Base-by-base conservation (phyloP, 1,284 basidiomycete genomes). In the Puccinia novopanici region DNA sequence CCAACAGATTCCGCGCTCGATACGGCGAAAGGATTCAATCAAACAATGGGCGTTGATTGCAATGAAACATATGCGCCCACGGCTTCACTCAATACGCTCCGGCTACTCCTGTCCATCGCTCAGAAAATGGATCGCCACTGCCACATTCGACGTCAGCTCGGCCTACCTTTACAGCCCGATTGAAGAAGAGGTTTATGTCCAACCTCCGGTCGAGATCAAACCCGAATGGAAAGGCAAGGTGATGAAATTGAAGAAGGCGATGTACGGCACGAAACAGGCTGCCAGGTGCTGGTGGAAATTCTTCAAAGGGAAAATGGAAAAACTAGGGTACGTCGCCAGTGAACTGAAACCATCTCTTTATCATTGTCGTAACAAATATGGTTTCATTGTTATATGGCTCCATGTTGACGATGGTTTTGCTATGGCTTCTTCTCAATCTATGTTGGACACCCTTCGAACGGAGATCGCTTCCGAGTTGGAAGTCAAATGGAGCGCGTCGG, bases 1-100 rank as follows among this genome's bases (percentile, higher is more conserved):
- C 15, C n/a, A 17, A 50, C 2, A 70, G 2, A 15, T 70, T 15
- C 10, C 24, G 52, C 13, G 52, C 70, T 2, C 5, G 70, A n/a
- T 72, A 72, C n/a, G 70, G 48, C 70, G 19, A 52, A 72, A 52
- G 70, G 48, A 1, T 72, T 72, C 34, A 54, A 52, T n/a, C 70
- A 72, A 72, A 10, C 34, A 37, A 34, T 72, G 24, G 70, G 70
- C 4, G 19, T 57, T 40, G 70, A 55, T 19, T 52, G 70, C 52
- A 54, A 72, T 27, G 48, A 72, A 19, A 42, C 52, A 1, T 72
- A 54, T n/a, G 48, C 70, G 19, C 70, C 70, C 2, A 55, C 70
- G 2, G 52, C 70, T 0, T 54, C 50, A 30, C 34, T 72, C 2
- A 54, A 52, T 30, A 54, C 68, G 5, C 52, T 72, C 2, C 45